Conservation (phyloP, 2,329 filamentous ascomycete species). For the Aspergillus sp. region DNA sequence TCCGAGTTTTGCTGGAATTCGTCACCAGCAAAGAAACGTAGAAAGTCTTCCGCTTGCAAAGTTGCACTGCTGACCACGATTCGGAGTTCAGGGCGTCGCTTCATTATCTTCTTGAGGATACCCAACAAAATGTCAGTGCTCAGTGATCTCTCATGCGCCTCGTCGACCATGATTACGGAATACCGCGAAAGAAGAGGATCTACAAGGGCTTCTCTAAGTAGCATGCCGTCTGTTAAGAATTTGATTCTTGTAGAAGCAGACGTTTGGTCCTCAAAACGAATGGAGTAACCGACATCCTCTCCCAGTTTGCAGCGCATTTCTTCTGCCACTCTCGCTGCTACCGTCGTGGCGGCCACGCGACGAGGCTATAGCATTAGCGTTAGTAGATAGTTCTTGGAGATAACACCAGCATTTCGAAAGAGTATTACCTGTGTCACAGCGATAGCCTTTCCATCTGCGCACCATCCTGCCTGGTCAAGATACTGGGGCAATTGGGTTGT, state of each 20-base stretch:
- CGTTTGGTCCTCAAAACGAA: slow-evolving; percentile 88
- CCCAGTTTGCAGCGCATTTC: slow-evolving; percentile 85
- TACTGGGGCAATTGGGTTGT: slow-evolving; percentile 96
- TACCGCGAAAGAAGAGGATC: slow-evolving; percentile 90
- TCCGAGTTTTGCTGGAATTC: slow-evolving; percentile 42
- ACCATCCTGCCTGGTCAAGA: slow-evolving; percentile 87
- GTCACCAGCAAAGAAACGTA: slow-evolving; percentile 72
- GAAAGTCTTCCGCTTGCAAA: slow-evolving; percentile 83
- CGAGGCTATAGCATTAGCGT: slow-evolving; percentile 65
- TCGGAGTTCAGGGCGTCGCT: slow-evolving; percentile 76
- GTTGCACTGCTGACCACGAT: slow-evolving; percentile 94
- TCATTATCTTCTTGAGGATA: slow-evolving; percentile 86
- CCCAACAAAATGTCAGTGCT: slow-evolving; percentile 91
- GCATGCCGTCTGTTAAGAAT: slow-evolving; percentile 89
- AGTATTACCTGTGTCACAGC: slow-evolving; percentile 82
- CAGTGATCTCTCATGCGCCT: slow-evolving; percentile 91
- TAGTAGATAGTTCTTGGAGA: not conserved
- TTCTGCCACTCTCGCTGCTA: slow-evolving; percentile 85
- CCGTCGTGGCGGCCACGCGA: slow-evolving; percentile 86
- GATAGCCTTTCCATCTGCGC: slow-evolving; percentile 77
- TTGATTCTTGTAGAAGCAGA: slow-evolving; percentile 86
- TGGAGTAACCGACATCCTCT: slow-evolving; percentile 91
- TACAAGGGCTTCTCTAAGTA: slow-evolving; percentile 88
- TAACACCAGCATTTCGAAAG: slow-evolving; percentile 17
- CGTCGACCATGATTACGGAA: slow-evolving; percentile 96